Evolutionary conservation across 2,329 filamentous ascomycete species (phyloP).

Genomic region (Fusarium anthophilum): DNA sequence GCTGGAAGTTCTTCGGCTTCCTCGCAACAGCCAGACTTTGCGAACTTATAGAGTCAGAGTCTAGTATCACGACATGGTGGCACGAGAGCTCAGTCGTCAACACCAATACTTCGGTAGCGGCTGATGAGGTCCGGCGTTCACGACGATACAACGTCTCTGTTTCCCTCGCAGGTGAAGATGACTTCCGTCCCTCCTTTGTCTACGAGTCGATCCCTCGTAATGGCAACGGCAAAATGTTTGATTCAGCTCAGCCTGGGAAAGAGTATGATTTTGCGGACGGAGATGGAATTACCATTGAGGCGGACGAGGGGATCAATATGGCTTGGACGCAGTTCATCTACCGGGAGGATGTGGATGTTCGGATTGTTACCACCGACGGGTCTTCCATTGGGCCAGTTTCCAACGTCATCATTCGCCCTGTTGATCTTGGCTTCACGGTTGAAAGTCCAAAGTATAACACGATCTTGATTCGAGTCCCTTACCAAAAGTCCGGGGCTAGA

Average conservation of each 20-base stretch:
- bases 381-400: neutral
- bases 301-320: neutral
- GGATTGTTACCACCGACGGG: neutral
- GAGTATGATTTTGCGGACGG: neutral
- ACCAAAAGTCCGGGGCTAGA: neutral
- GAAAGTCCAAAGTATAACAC: fast-evolving
- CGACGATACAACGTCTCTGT: neutral
- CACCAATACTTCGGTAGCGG: neutral
- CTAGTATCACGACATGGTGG: neutral
- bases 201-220: neutral
- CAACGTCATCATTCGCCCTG: neutral
- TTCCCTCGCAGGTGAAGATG: neutral
- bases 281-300: neutral
- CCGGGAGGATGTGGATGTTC: neutral
- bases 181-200: neutral
- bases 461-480: neutral
- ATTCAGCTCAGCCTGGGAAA: neutral
- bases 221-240: neutral
- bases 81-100: neutral
- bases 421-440: neutral
- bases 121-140: neutral
- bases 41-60: fast-evolving
- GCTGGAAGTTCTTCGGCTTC: neutral
- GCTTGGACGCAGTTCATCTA: neutral
- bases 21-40: neutral